These are phyloP conservation scores for Epicoccum sorghinum DNA, from an alignment of 2,329 filamentous ascomycete genomes.

Conservation along the genomic window DNA sequence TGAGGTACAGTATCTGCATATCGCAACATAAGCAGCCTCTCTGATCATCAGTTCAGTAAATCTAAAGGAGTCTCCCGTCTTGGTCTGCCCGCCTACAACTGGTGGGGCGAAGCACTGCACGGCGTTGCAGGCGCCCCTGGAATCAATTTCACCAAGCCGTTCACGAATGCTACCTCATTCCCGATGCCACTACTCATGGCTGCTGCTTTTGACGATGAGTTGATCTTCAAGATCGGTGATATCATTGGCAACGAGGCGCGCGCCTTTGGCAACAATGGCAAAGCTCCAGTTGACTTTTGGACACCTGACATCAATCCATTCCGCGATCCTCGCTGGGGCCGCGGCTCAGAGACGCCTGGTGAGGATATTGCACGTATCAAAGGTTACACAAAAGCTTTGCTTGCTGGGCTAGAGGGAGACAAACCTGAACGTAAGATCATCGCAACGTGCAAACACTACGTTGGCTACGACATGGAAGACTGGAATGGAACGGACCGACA, in stretches of 20 bases:
- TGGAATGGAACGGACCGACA: conserved; percentile 45
- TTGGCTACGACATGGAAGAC: conserved; percentile 36
- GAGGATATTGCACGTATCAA: not conserved
- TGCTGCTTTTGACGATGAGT: not conserved
- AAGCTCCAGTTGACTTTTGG: not conserved
- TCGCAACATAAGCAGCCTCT: not conserved
- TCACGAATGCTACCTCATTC: not conserved
- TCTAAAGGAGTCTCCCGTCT: not conserved
- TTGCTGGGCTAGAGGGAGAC: not conserved
- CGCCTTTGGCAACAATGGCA: not conserved
- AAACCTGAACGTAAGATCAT: conserved; percentile 43
- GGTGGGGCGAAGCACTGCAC: not conserved
- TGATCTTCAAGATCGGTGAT: not conserved
- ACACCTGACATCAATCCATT: not conserved
- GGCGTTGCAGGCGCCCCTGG: not conserved
- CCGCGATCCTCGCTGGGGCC: not conserved
- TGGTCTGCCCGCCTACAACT: not conserved
- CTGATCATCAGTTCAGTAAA: not conserved
- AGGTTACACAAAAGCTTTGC: not conserved
- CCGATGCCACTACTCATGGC: not conserved
- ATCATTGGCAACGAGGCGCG: not conserved
- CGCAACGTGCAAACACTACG: conserved; percentile 56
- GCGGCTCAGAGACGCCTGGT: not conserved
- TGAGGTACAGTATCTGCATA: not conserved
- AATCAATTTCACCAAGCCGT: not conserved